phyloP scores from a whole-genome alignment of 2,329 filamentous ascomycete genomes.

The Diaporthe sp. region DNA sequence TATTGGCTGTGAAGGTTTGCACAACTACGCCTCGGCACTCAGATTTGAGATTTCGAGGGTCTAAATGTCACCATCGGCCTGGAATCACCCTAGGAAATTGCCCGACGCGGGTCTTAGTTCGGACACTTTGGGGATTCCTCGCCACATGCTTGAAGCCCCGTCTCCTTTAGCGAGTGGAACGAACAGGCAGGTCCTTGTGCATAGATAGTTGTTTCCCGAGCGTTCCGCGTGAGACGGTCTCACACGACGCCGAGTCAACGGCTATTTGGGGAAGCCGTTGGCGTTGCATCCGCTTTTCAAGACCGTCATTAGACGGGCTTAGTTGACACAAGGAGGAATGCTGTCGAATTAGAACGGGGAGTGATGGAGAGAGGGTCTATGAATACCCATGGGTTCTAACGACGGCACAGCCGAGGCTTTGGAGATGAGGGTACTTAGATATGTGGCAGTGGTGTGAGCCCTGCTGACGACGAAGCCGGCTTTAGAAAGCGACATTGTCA shows the following conservation, averaged over 20 bases:
- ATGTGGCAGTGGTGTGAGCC: not conserved
- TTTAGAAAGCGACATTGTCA: not conserved
- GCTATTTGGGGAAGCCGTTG: not conserved
- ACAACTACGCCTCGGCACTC: not conserved
- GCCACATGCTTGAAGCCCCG: fast-evolving
- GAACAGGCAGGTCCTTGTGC: not conserved
- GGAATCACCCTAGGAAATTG: not conserved
- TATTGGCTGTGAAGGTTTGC: too few relatives aligned
- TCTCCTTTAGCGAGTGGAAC: not conserved
- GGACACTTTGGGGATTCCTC: too few relatives aligned
- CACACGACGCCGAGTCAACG: too few relatives aligned
- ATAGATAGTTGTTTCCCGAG: not conserved
- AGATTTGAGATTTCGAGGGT: not conserved
- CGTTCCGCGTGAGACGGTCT: not conserved
- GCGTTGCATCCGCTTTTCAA: not conserved
- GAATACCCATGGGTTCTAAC: too few relatives aligned
- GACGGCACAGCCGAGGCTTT: not conserved
- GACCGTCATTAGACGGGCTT: not conserved
- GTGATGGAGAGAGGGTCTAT: not conserved
- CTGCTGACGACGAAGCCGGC: not conserved
- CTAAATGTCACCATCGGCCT: not conserved
- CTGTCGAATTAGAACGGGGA: not conserved
- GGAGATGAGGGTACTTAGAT: not conserved
- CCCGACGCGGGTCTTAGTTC: not conserved
- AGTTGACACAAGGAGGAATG: not conserved